These are phyloP conservation scores for Cordyceps cateniannulata DNA, from an alignment of 2,329 filamentous ascomycete genomes.

Conservation along the genomic window DNA sequence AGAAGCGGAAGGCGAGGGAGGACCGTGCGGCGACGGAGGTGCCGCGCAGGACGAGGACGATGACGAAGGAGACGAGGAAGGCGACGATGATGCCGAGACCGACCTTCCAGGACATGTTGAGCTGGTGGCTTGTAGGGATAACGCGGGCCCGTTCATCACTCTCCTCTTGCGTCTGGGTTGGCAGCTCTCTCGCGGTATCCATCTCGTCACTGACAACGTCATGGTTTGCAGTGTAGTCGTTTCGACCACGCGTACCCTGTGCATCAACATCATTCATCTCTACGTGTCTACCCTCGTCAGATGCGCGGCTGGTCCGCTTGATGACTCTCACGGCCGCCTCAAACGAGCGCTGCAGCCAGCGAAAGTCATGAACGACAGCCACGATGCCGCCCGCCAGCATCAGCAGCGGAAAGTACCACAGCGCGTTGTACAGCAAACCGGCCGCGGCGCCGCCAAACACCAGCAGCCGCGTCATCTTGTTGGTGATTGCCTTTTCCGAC, in stretches of 20 bases:
- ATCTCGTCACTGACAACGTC: slow-evolving; percentile 1
- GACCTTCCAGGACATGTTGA: slow-evolving; percentile 39
- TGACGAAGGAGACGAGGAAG: slow-evolving; percentile 52
- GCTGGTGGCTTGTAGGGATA: slow-evolving; percentile 25
- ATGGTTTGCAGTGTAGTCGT: slow-evolving; percentile 8
- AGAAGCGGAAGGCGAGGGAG: slow-evolving; percentile 51
- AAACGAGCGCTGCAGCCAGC: slow-evolving; percentile 36
- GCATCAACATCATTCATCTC: neutral
- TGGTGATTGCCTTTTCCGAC: slow-evolving; percentile 60
- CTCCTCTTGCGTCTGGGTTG: neutral
- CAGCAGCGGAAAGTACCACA: slow-evolving; percentile 69
- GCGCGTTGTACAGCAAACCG: slow-evolving; percentile 61
- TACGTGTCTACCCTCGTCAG: neutral
- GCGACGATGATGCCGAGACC: slow-evolving; percentile 34
- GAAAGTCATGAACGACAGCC: slow-evolving; percentile 50
- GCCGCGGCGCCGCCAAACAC: slow-evolving; percentile 58
- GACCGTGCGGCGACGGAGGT: slow-evolving; percentile 25
- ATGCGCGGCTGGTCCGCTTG: neutral
- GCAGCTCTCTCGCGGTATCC: neutral
- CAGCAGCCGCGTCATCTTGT: slow-evolving; percentile 54
- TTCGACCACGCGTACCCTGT: neutral
- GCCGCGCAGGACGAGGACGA: slow-evolving; percentile 46
- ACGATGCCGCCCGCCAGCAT: slow-evolving; percentile 49
- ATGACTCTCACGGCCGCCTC: neutral
- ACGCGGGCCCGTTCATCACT: slow-evolving; percentile 8